Base-by-base conservation (phyloP, 2,329 filamentous ascomycete species). In the Coniella lustricola region DNA sequence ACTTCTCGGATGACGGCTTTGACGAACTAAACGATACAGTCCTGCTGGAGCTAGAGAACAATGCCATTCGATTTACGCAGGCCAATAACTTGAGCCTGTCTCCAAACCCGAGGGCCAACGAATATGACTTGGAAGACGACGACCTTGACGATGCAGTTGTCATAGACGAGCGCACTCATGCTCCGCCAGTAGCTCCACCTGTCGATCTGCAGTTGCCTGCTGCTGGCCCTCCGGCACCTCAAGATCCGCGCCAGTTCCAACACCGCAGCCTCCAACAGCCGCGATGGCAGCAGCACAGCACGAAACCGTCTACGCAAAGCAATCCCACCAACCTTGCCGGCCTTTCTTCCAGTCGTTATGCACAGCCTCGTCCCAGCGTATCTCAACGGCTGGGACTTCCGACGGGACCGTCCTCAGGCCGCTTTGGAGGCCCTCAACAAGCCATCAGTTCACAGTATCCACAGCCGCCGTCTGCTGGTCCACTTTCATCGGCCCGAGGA, bases 1-100 rank as follows among this genome's bases (percentile, higher is more conserved):
- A 79, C 53, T 84, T 81, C 60, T 78, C 73, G 51, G 81, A 84
- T 60, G 81, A 82, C 60, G 79, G 74, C 52, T 71, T 85, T 56
- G 79, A 85, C 61, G 71, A 75, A 35, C 66, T 85, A 36, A 76
- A 80, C 54, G 70, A 74, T 53, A 73, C 74, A 54, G 70, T 70
- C 40, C 67, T 85, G 3, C 71, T 79, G 56, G 79, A 83, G 60
- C 75, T 85, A 53, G 82, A 85, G 60, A 75, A 76, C 57, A 75
- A 76, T 59, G 81, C 81, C 34, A 78, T 84, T 54, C 75, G 76
- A 55, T 74, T 74, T 55, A 84, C 81, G 4, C 78, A 82, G 56
- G 70, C 67, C 31, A 69, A 66, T 38, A 60, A 60, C 46, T 37
- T 53, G 0, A 50, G 18, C n/a, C 56, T 61, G 46, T 58, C 60